A percentile compares a stretch with the other conserved stretches of the same genome.
These are phyloP conservation scores for Plasmodium knowlesi DNA, from an alignment of 169 alveolate species.

Conservation along the genomic window DNA sequence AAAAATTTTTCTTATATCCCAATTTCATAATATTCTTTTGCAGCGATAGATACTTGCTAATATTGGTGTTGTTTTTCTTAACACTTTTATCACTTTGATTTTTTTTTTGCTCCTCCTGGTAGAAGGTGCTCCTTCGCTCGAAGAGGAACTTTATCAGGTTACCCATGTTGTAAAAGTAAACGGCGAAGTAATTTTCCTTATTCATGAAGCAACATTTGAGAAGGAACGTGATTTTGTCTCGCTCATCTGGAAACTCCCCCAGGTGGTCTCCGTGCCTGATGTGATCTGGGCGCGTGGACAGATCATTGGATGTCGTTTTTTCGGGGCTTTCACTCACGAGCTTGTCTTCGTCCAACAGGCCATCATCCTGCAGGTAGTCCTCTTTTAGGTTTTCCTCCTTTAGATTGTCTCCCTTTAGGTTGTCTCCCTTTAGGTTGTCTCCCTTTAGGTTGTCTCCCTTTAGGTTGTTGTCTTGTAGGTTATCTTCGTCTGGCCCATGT, in stretches of 20 bases:
- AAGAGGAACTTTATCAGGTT: constrained; percentile 56
- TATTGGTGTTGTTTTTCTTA: constrained; percentile 29
- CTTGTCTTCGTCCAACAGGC: background rate
- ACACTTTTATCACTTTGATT: constrained; percentile 2
- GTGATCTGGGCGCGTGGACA: background rate
- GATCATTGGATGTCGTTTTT: background rate
- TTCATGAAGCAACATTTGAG: constrained; percentile 56
- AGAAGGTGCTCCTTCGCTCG: constrained; percentile 41
- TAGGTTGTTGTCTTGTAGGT: background rate
- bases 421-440: background rate
- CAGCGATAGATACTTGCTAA: constrained; percentile 55
- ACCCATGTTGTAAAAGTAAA: constrained; percentile 56
- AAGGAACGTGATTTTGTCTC: constrained; percentile 11
- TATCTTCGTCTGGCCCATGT: background rate
- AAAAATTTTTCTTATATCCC: constrained; percentile 53
- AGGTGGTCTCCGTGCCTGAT: background rate
- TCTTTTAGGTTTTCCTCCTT: background rate
- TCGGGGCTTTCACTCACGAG: background rate
- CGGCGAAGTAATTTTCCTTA: constrained; percentile 53
- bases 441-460: background rate
- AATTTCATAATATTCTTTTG: constrained; percentile 73
- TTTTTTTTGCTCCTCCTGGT: constrained; percentile 35
- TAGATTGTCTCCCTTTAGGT: background rate
- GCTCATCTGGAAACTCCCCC: background rate
- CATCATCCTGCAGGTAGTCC: background rate